Conservation (phyloP, 2,329 filamentous ascomycete species). For the Cladosporium sp. region DNA sequence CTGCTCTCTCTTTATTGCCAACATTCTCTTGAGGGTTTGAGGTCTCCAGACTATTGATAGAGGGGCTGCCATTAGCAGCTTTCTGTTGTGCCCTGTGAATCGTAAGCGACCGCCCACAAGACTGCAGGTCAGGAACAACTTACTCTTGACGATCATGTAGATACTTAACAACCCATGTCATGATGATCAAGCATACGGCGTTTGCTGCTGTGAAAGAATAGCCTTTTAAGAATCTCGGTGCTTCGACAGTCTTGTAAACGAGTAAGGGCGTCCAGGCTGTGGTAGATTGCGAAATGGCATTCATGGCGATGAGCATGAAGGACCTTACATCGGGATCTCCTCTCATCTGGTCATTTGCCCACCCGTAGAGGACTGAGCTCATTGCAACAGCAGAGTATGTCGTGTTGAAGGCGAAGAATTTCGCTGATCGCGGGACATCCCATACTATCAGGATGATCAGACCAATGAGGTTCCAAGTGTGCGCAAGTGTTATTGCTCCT, state of each 20-base stretch:
- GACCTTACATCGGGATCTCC: slow-evolving; percentile 45
- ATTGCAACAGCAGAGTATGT: slow-evolving; percentile 48
- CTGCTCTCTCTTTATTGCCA: too few relatives aligned
- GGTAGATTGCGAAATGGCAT: slow-evolving; percentile 49
- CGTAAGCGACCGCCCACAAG: too few relatives aligned
- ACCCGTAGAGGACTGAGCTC: slow-evolving; percentile 53
- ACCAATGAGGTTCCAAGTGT: slow-evolving; percentile 49
- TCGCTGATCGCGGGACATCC: slow-evolving; percentile 51
- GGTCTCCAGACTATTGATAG: too few relatives aligned
- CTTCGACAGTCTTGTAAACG: slow-evolving; percentile 46
- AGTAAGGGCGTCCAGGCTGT: slow-evolving; percentile 54
- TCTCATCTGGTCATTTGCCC: slow-evolving; percentile 49
- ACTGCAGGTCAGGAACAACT: not conserved
- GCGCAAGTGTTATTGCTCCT: slow-evolving; percentile 51
- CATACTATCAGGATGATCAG: slow-evolving; percentile 52
- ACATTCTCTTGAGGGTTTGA: too few relatives aligned
- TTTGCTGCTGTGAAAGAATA: slow-evolving; percentile 40
- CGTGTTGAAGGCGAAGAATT: slow-evolving; percentile 52
- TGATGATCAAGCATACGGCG: slow-evolving; percentile 34
- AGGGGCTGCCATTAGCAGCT: too few relatives aligned
- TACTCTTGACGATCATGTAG: slow-evolving; percentile 17
- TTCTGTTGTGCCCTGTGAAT: too few relatives aligned
- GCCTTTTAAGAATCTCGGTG: slow-evolving; percentile 39
- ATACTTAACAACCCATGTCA: slow-evolving; percentile 13
- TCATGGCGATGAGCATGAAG: slow-evolving; percentile 49